These are phyloP conservation scores for Knoxdaviesia proteae DNA, from an alignment of 2,329 filamentous ascomycete species.

Conservation along the genomic window DNA sequence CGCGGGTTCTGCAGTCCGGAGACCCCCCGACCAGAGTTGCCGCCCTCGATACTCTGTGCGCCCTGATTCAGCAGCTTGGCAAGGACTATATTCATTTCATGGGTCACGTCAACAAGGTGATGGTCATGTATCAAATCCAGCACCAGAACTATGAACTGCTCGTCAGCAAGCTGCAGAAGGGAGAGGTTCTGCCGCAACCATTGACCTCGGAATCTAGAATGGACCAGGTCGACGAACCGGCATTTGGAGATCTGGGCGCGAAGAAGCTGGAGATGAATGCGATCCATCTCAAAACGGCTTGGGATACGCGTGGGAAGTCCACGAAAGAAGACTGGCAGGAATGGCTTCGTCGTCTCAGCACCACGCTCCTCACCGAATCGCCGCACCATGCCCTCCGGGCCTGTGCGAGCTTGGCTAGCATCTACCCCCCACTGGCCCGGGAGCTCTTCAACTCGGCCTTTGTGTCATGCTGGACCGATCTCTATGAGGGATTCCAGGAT, in stretches of 20 bases:
- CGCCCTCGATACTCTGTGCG: constrained; percentile 83
- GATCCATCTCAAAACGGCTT: constrained; percentile 88
- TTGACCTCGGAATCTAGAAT: constrained; percentile 65
- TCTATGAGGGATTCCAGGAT: constrained; percentile 93
- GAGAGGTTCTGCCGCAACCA: constrained; percentile 86
- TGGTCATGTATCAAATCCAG: constrained; percentile 60
- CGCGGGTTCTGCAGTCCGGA: constrained; percentile 53
- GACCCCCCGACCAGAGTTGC: constrained; percentile 58
- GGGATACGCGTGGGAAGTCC: constrained; percentile 91
- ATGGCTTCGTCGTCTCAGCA: constrained; percentile 93
- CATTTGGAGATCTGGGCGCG: constrained; percentile 63
- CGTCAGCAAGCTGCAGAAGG: constrained; percentile 81
- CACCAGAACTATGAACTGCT: constrained; percentile 86
- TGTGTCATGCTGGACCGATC: constrained; percentile 94
- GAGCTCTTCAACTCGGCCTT: constrained; percentile 98
- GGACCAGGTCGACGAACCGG: constrained; percentile 58
- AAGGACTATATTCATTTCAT: constrained; percentile 92
- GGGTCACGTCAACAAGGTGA: constrained; percentile 73
- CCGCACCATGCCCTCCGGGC: constrained; percentile 88
- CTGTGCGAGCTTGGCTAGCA: constrained; percentile 75
- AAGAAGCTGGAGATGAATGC: constrained; percentile 97
- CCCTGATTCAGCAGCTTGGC: constrained; percentile 85
- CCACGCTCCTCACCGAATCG: constrained; percentile 83
- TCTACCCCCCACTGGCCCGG: constrained; percentile 76
- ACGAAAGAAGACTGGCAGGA: constrained; percentile 99